phyloP scores from a whole-genome alignment of 192 early-diverging fungal genomes.

The Coemansia sp. region DNA sequence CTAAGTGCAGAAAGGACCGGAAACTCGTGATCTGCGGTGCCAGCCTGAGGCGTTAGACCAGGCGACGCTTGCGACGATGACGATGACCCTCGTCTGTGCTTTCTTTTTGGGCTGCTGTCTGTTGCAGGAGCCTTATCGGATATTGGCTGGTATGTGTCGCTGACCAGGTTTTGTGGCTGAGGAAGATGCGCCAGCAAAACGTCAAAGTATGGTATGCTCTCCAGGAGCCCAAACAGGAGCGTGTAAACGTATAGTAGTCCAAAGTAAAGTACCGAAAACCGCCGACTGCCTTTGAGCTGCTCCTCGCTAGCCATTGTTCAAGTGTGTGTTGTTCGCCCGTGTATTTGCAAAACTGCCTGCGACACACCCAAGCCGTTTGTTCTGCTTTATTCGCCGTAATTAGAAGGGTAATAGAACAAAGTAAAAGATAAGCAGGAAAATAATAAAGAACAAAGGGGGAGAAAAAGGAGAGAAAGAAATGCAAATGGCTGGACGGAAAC shows the following conservation, averaged over 20 bases:
- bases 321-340: not conserved
- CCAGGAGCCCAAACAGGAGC: slow-evolving; percentile 36
- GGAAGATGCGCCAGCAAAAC: slow-evolving; percentile 40
- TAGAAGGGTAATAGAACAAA: no score
- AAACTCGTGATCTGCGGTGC: slow-evolving; percentile 3
- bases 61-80: slow-evolving; percentile 3
- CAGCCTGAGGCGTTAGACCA: not conserved
- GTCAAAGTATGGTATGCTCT: slow-evolving; percentile 40
- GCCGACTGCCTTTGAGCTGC: slow-evolving; percentile 25
- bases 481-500: no score
- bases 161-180: slow-evolving; percentile 49
- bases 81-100: slow-evolving; percentile 7
- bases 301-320: slow-evolving; percentile 9
- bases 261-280: slow-evolving; percentile 54
- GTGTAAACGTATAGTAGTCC: slow-evolving; percentile 51
- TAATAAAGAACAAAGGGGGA: no score
- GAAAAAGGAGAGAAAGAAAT: no score
- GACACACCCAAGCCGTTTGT: no score
- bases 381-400: no score
- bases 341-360: not conserved
- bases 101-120: slow-evolving; percentile 11
- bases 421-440: no score
- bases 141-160: slow-evolving; percentile 54
- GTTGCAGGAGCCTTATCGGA: slow-evolving; percentile 25
- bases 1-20: slow-evolving; percentile 4